Conservation (phyloP, 441 rosid genomes). For the Euphorbia corollata region DNA sequence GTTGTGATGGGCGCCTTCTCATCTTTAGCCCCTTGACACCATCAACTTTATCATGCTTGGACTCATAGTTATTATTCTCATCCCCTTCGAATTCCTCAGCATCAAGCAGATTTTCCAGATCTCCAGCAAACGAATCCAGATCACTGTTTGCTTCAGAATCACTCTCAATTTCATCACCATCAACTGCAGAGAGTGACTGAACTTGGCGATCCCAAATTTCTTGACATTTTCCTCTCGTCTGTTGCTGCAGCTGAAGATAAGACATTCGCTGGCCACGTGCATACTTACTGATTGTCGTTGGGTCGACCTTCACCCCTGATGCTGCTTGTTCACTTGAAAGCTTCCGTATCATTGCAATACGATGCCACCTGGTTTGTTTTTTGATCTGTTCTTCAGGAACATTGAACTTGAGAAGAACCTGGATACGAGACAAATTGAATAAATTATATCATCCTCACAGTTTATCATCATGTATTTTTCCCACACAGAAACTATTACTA, state of each 20-base stretch:
- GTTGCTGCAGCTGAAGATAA: slow-evolving; percentile 95
- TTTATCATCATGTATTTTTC: background rate
- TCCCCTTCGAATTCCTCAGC: slow-evolving; percentile 93
- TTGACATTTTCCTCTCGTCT: slow-evolving; percentile 97
- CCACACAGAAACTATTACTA: background rate
- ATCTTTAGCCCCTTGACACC: slow-evolving; percentile 88
- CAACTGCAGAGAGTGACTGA: slow-evolving; percentile 72
- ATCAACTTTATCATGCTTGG: slow-evolving; percentile 67
- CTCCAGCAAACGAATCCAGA: slow-evolving; percentile 98
- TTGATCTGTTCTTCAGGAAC: slow-evolving; percentile 85
- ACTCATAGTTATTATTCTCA: slow-evolving; percentile 43
- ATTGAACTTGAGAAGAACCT: slow-evolving; percentile 95
- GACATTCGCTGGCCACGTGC: slow-evolving; percentile 99
- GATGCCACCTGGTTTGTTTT: slow-evolving; percentile 98
- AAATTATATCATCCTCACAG: background rate
- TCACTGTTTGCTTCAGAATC: slow-evolving; percentile 96
- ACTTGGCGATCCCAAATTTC: slow-evolving; percentile 98
- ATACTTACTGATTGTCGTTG: slow-evolving; percentile 87
- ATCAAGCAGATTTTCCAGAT: slow-evolving; percentile 93
- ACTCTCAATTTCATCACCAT: slow-evolving; percentile 84
- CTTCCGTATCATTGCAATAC: slow-evolving; percentile 98
- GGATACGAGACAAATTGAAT: slow-evolving; percentile 19
- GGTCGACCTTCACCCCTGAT: slow-evolving; percentile 93
- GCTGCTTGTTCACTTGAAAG: slow-evolving; percentile 99
- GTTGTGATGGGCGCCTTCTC: slow-evolving; percentile 74